These are phyloP conservation scores for Dipteronia dyeriana DNA, from an alignment of 345 rosid genomes.

Conservation along the genomic window DNA sequence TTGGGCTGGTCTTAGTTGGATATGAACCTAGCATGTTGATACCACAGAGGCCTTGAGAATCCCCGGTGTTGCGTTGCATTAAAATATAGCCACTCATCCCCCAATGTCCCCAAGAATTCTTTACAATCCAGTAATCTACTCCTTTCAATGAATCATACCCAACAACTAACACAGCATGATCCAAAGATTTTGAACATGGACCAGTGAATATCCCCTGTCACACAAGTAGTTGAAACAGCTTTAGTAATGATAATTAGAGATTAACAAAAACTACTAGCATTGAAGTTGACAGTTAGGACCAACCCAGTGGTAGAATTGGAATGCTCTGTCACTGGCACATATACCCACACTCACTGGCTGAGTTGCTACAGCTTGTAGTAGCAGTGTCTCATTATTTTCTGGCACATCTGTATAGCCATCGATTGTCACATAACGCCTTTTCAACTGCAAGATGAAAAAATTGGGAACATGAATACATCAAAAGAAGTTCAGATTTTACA, in stretches of 20 bases:
- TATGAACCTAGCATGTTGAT: slow-evolving; percentile 87
- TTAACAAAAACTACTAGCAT: background rate
- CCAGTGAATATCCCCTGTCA: slow-evolving; percentile 82
- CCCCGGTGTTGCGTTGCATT: slow-evolving; percentile 64
- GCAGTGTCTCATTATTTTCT: slow-evolving; percentile 51
- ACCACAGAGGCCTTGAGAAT: slow-evolving; percentile 77
- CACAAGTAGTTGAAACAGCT: slow-evolving; percentile 17
- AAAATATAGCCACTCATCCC: slow-evolving; percentile 82
- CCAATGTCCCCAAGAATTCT: slow-evolving; percentile 94
- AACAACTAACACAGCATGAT: slow-evolving; percentile 88
- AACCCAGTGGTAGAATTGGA: slow-evolving; percentile 84
- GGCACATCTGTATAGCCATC: slow-evolving; percentile 71
- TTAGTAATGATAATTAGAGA: background rate
- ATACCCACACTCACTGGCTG: slow-evolving; percentile 97
- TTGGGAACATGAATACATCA: background rate
- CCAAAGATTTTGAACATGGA: slow-evolving; percentile 80
- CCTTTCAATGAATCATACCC: slow-evolving; percentile 86
- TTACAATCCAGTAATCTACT: slow-evolving; percentile 81
- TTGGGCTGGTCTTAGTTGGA: slow-evolving; percentile 74
- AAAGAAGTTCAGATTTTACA: background rate
- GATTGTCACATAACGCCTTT: slow-evolving; percentile 64
- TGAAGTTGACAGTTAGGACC: slow-evolving; percentile 23
- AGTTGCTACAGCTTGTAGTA: slow-evolving; percentile 64
- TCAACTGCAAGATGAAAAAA: slow-evolving; percentile 47
- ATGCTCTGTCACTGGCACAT: slow-evolving; percentile 88